Conservation (phyloP, 331 rosid species). For the Saraca asoca region DNA sequence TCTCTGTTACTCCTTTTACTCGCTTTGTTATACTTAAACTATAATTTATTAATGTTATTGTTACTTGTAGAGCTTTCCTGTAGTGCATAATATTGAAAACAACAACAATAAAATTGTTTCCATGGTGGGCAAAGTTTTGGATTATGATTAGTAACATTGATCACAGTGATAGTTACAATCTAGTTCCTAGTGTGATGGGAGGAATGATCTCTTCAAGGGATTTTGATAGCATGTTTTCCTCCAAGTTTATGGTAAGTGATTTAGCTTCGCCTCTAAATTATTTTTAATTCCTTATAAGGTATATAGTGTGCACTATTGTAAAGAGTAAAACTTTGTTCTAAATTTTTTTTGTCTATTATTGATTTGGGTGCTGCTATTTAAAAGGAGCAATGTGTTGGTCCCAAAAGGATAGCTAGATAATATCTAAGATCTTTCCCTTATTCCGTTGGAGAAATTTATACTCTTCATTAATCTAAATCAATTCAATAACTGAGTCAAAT, state of each 20-base stretch:
- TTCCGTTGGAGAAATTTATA: no score
- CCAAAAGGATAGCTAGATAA: no score
- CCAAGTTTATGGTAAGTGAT: constrained; percentile 82
- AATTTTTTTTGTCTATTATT: not conserved
- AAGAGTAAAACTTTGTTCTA: not conserved
- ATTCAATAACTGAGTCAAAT: no score
- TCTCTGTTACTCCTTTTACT: no score
- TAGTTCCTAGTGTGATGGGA: constrained; percentile 93
- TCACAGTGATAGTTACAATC: constrained; percentile 88
- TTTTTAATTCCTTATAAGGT: not conserved
- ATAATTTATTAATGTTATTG: no score
- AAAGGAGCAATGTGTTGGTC: not conserved
- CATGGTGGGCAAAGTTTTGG: not conserved
- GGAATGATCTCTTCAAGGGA: constrained; percentile 85
- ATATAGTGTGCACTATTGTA: no score
- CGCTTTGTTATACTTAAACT: no score
- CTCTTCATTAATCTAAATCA: no score
- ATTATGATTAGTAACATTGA: constrained; percentile 3
- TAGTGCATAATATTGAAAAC: not conserved
- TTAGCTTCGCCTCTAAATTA: constrained; percentile 8
- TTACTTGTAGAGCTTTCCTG: constrained; percentile 1
- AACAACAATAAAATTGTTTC: not conserved
- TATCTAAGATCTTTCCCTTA: no score
- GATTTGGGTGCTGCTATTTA: not conserved
- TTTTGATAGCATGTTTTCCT: constrained; percentile 82